These are phyloP conservation scores for Polytrichum commune DNA, from an alignment of 225 moss, liverwort and hornwort species.

Conservation along the genomic window DNA sequence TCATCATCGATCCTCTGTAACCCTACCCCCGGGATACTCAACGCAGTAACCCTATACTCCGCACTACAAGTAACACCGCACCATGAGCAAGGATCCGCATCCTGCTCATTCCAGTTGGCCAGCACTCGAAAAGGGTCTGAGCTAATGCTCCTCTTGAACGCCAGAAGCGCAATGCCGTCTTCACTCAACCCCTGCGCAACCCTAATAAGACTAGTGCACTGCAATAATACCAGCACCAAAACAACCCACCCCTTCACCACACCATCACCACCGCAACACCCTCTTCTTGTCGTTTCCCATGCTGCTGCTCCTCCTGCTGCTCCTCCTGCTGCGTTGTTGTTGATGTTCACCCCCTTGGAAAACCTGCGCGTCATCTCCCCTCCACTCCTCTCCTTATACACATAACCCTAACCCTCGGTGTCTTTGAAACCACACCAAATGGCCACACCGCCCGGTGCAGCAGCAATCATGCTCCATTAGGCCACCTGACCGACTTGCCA, in stretches of 20 bases:
- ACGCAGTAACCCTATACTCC: conserved; percentile 51
- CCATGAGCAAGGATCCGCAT: conserved; percentile 79
- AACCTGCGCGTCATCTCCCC: conserved; percentile 53
- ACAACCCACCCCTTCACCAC: conserved; percentile 23
- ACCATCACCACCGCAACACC: conserved; percentile 11
- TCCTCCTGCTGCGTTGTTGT: conserved; percentile 15
- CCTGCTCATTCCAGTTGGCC: conserved; percentile 65
- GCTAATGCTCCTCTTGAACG: conserved; percentile 59
- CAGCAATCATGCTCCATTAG: conserved; percentile 3
- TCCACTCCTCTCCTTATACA: conserved; percentile 16
- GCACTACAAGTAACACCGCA: conserved; percentile 76
- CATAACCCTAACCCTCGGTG: conserved; percentile 9
- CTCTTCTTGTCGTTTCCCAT: conserved; percentile 4
- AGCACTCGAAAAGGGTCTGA: conserved; percentile 50
- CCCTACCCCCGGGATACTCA: conserved; percentile 47
- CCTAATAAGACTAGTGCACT: conserved; percentile 27
- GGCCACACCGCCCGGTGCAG: background rate
- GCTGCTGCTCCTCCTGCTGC: background rate
- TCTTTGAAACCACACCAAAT: conserved; percentile 17
- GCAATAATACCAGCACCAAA: conserved; percentile 22
- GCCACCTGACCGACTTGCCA: background rate
- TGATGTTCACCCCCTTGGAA: conserved; percentile 32
- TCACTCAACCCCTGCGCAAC: conserved; percentile 49
- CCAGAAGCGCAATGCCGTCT: conserved; percentile 67
- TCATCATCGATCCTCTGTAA: conserved; percentile 13